Evolutionary conservation across 805 yeast species (phyloP), one percentile per base, ranked within the genome.

Genomic region (Yueomyces sinensis): DNA sequence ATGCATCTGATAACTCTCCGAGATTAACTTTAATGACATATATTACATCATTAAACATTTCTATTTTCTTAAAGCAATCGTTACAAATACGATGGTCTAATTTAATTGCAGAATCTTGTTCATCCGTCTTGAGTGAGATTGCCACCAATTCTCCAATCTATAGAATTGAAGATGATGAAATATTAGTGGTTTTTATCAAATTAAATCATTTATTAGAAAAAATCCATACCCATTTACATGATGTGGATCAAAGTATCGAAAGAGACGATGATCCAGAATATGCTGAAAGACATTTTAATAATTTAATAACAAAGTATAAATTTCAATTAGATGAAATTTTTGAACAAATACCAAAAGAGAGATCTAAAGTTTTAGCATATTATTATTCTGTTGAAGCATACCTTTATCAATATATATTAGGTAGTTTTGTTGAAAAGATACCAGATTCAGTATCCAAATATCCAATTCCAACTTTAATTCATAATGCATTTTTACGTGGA

Each of bases 361-460:
- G 68, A 25, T 63, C 62, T 37, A 60, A 63, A 27, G 47, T 64
- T 29, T 51, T 68, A 51, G 63, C 77, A 3, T 75, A 66, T 50
- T 70, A 62, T 45, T 72, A 68, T 45, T 70, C 82, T 1, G 76
- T 76, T 17, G 78, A 76, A 47, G 82, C 82, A 0, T 76, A 72
- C 48, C 53, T 77, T 13, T 71, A 74, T 45, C 82, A 77, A 48
- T 81, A 80, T 37, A 53, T 58, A 28, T 49, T 59, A 34, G 52
- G 49, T 13, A 45, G 45, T 17, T 44, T 51, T 25, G 42, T 47
- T 15, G 47, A 43, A 15, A 45, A 37, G 19, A 31, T 38, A 27
- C 36, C 40, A 9, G 33, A 36, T 19, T 29, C 13, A n/a, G 13
- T 7, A 3, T 15, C 14, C 17, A 32, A 28, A 14, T 36, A 29